Evolutionary conservation across 2,329 filamentous ascomycete species (phyloP), one percentile per base, ranked within the genome.

Genomic region (Lizonia empirigonia): DNA sequence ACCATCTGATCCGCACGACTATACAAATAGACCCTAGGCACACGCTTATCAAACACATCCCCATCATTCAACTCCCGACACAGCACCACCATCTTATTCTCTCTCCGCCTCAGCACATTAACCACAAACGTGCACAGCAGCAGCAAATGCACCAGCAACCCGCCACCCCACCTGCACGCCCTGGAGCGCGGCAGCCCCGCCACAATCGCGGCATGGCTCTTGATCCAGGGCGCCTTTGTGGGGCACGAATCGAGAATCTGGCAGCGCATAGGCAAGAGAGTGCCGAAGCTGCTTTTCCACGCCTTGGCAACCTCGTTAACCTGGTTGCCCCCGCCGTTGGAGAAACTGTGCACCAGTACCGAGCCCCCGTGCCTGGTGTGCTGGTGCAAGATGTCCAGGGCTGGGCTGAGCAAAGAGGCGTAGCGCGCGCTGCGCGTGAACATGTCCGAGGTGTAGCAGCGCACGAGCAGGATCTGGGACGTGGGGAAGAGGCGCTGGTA

Each of bases 1-100:
- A 87, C 84, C 53, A 87, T 76, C 34, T 79, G 73, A 55, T 87
- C 84, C 38, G 77, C 78, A 52, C 78, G 80, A 55, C 82, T 84
- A 62, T 86, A 87, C 22, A 85, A 56, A 66, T 84, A 86, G 50
- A 85, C 60, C 41, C 81, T 74, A 15, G 77, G 76, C 1, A 80
- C 74, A 9, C 41, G 42, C 1, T 20, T 55, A 29, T 65, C 54
- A 50, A 73, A 71, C 1, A 69, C 38, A 2, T 12, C 27, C 19
- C 59, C 53, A 52, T 71, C 63, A 45, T 70, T 71, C 38, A 74
- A 42, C 46, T 67, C 42, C n/a, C 62, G 59, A 34, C 64, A 63
- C 19, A 72, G 37, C 2, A 61, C 39, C n/a, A 65, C 41, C 55
- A 71, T 67, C 26, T 55, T 59, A 16, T 67, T 63, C 47, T 68